Evolutionary conservation across 2,329 filamentous ascomycete genomes (phyloP).

Genomic region (Clonostachys sp.): DNA sequence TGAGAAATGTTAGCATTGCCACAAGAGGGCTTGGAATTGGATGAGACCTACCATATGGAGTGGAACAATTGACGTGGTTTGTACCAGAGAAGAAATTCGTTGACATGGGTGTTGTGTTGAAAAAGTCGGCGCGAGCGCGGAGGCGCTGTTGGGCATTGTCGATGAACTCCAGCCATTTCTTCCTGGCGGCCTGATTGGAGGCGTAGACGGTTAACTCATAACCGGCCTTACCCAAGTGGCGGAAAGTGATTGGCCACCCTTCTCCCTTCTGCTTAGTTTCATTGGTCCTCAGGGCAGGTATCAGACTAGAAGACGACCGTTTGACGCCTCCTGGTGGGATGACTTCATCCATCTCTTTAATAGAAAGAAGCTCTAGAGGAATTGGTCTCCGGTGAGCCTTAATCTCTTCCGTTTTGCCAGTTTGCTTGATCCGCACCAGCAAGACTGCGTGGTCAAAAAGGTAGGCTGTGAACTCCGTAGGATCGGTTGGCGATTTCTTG

Average conservation of each 20-base stretch:
- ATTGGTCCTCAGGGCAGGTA: constrained; percentile 47
- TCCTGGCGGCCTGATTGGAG: constrained; percentile 76
- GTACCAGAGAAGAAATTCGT: constrained; percentile 55
- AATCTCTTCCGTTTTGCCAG: constrained; percentile 89
- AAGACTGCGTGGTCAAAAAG: constrained; percentile 95
- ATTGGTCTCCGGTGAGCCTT: constrained; percentile 94
- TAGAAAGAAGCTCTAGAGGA: constrained; percentile 85
- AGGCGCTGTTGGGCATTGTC: constrained; percentile 85
- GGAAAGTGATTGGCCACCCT: constrained; percentile 92
- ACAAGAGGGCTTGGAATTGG: background rate
- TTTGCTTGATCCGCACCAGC: constrained; percentile 83
- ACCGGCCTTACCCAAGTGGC: constrained; percentile 89
- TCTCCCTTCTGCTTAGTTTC: constrained; percentile 59
- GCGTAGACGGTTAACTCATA: constrained; percentile 91
- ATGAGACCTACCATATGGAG: constrained; percentile 70
- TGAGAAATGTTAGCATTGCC: constrained; percentile 1
- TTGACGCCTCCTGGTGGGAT: constrained; percentile 80
- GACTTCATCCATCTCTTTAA: constrained; percentile 95
- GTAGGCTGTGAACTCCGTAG: constrained; percentile 87
- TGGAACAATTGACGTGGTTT: constrained; percentile 91
- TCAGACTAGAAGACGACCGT: constrained; percentile 80
- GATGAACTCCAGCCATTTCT: constrained; percentile 97
- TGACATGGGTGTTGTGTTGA: constrained; percentile 65
- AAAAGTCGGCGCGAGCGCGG: constrained; percentile 84
- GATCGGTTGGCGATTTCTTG: constrained; percentile 88